Evolutionary conservation across 345 rosid species (phyloP).

Genomic region (Populus euphratica): DNA sequence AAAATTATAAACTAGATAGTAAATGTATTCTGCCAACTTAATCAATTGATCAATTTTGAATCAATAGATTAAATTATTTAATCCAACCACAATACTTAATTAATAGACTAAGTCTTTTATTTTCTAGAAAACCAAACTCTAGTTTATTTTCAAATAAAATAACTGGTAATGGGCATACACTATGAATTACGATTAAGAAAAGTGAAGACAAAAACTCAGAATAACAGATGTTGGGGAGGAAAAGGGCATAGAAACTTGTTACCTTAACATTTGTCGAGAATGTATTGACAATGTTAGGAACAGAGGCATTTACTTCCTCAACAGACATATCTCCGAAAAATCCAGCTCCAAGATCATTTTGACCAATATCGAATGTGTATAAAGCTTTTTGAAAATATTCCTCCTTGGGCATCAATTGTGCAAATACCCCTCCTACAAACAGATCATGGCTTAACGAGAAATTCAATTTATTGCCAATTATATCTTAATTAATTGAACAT

Average conservation of each 20-base stretch:
- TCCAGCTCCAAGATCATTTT: slow-evolving; percentile 47
- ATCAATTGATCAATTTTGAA: rapidly evolving
- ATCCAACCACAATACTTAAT: too few species aligned
- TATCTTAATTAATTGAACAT: background rate
- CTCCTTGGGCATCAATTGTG: slow-evolving; percentile 38
- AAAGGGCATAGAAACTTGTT: background rate
- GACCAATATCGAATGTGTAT: slow-evolving; percentile 62
- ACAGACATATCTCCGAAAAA: slow-evolving; percentile 29
- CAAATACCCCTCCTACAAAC: slow-evolving; percentile 29
- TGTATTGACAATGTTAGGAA: slow-evolving; percentile 40
- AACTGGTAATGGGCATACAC: too few species aligned
- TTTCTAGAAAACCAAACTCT: too few species aligned
- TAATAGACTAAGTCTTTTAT: rapidly evolving
- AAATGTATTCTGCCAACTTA: too few species aligned
- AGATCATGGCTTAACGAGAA: background rate
- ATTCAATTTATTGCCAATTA: background rate
- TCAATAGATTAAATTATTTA: rapidly evolving
- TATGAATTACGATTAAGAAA: too few species aligned
- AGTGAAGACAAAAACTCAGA: too few species aligned
- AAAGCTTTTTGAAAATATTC: slow-evolving; percentile 38
- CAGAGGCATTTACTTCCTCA: slow-evolving; percentile 35
- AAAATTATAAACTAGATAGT: too few species aligned
- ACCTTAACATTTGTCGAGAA: slow-evolving; percentile 42
- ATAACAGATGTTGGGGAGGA: too few species aligned
- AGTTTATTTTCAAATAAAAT: too few species aligned